phyloP scores from a whole-genome alignment of 495 filamentous ascomycete genomes.

The Trichoderma virens region DNA sequence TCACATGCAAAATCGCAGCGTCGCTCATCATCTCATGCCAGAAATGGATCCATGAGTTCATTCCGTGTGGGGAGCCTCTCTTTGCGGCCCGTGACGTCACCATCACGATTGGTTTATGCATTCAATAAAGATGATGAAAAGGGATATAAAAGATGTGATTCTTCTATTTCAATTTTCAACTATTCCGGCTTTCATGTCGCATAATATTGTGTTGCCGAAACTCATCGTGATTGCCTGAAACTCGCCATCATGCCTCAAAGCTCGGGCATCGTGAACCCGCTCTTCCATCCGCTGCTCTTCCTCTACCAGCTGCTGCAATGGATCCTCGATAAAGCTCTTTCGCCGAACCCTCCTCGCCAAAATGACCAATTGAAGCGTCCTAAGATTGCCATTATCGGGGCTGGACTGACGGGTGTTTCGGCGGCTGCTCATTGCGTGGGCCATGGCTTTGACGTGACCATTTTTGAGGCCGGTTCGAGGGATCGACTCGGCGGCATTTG shows the following conservation, averaged over 20 bases:
- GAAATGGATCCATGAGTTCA: neutral
- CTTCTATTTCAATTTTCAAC: neutral
- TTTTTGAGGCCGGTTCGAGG: slow-evolving; percentile 64
- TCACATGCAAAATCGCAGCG: neutral
- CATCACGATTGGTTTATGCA: neutral
- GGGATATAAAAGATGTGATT: neutral
- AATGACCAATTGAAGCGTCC: slow-evolving; percentile 45
- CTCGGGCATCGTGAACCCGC: slow-evolving; percentile 19
- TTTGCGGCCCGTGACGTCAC: neutral
- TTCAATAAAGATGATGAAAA: neutral
- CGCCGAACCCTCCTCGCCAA: slow-evolving; percentile 59
- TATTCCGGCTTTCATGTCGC: neutral
- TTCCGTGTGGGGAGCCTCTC: neutral
- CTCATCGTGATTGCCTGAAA: neutral
- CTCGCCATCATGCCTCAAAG: slow-evolving; percentile 11
- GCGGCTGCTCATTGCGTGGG: slow-evolving; percentile 78
- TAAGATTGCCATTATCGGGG: slow-evolving; percentile 73
- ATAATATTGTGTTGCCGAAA: neutral
- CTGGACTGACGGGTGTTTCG: slow-evolving; percentile 75
- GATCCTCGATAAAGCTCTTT: slow-evolving; percentile 56
- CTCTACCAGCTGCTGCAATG: slow-evolving; percentile 62
- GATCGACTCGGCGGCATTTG: slow-evolving; percentile 72
- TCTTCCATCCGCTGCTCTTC: slow-evolving; percentile 44
- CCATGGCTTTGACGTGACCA: slow-evolving; percentile 73
- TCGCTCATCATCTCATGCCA: neutral